Base-by-base conservation (phyloP, 495 filamentous ascomycete genomes). In the Tetracladium setigerum region DNA sequence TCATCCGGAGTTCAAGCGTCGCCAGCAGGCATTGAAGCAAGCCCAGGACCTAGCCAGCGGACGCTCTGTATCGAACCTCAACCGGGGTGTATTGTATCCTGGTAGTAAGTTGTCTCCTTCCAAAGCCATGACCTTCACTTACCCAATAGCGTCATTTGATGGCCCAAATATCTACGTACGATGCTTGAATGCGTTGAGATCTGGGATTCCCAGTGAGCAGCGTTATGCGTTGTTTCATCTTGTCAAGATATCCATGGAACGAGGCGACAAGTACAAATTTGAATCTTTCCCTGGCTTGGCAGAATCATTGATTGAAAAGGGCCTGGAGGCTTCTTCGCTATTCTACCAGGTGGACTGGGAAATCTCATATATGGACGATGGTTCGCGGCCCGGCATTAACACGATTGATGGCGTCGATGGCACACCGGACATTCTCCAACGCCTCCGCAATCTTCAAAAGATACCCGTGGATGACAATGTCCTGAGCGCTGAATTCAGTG, bases 191-290 rank as follows among this genome's bases (percentile, higher is more conserved):
- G 81, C 89, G 0, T 72, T 99, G 37, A 86, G 84, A 44, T 94
- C 87, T 22, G 80, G 82, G 0, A 80, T 95, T 19, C 72, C 76
- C 12, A 78, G 79, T 17, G 92, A 99, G 58, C 83, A 95, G 50
- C 82, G 87, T 19, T 97, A 89, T 62, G 89, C 87, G 0, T 67
- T 97, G 14, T 87, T 89, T 47, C 91, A 96, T 60, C 69, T 99
- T 11, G 90, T 97, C 47, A 92, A 95, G 61, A 95, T 95, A 14
- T 95, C 90, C 0, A 89, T 86, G 46, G 90, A 96, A 62, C 76
- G 87, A 27, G 91, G 90, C 24, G 94, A 97, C 59, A 95, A 95
- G 59, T 95, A 94, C 64, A 85, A 86, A 52, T 95, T 95, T 48
- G 90, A 95, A 47, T 80, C 82, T 2, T 96, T 95, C 57, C 82